phyloP scores from a whole-genome alignment of 129 eudicot species.

The Centaurea solstitialis region DNA sequence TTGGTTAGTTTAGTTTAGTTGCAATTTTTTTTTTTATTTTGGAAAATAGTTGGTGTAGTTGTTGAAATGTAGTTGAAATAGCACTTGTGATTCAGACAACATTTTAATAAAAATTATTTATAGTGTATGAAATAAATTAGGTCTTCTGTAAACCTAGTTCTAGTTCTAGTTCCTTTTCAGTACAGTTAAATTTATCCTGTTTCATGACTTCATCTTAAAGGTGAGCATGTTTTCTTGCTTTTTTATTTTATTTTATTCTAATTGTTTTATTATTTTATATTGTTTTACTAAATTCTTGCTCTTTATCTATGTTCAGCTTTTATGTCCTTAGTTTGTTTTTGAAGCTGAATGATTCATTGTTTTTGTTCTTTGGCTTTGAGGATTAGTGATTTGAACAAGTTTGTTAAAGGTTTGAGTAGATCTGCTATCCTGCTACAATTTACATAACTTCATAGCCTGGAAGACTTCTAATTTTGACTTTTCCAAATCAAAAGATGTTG shows the following conservation, averaged over 20 bases:
- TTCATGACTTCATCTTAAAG: neutral
- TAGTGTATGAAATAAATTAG: neutral
- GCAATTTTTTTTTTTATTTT: neutral
- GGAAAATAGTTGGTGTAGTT: constrained; percentile 23
- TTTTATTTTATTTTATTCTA: neutral
- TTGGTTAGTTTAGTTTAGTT: constrained; percentile 13
- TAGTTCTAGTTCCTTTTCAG: constrained; percentile 25
- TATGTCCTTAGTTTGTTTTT: neutral
- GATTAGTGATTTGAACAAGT: constrained; percentile 12
- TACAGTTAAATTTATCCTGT: constrained; percentile 13
- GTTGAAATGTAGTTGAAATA: constrained; percentile 31
- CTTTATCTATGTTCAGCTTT: constrained; percentile 9
- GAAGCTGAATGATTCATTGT: constrained; percentile 9
- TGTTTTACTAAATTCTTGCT: constrained; percentile 20
- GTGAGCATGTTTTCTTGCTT: constrained; percentile 4
- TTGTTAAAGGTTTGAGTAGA: constrained; percentile 30
- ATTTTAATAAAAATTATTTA: neutral
- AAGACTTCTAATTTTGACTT: constrained; percentile 19
- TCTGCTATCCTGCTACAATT: constrained; percentile 15
- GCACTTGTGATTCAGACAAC: constrained; percentile 24
- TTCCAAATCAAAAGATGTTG: neutral
- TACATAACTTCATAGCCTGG: neutral
- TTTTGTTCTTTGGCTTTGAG: neutral
- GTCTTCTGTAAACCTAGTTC: constrained; percentile 1
- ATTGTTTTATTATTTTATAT: neutral